These are phyloP conservation scores for Closterium sp. DNA, from an alignment of 139 green algal genomes.

Conservation along the genomic window DNA sequence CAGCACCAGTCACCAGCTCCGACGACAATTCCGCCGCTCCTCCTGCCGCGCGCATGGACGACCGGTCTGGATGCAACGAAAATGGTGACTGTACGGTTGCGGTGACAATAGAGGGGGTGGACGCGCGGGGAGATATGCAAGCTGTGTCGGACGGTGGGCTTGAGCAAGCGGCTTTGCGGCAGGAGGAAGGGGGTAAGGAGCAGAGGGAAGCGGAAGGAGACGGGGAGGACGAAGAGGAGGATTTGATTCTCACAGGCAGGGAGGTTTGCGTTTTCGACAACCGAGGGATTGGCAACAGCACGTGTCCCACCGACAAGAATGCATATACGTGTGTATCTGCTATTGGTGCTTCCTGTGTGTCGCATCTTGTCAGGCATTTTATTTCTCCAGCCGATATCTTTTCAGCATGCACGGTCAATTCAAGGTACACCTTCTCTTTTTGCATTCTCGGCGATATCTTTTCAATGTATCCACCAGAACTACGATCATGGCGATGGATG, in stretches of 20 bases:
- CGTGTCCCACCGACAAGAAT: conserved; percentile 9
- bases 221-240: conserved; percentile 6
- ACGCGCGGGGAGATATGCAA: neutral
- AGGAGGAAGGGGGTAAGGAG: neutral
- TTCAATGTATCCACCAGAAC: too few species aligned
- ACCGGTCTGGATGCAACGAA: neutral
- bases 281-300: conserved; percentile 23
- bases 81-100: neutral
- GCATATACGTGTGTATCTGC: neutral
- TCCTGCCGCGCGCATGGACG: neutral
- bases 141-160: neutral
- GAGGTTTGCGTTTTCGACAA: conserved; percentile 30
- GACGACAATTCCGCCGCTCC: neutral
- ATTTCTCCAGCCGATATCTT: too few species aligned
- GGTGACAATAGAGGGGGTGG: neutral
- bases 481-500: too few species aligned
- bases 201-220: neutral
- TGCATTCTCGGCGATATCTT: too few species aligned
- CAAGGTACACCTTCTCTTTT: too few species aligned
- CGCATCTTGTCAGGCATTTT: too few species aligned
- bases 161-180: neutral
- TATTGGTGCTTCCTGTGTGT: neutral
- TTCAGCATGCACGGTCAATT: too few species aligned
- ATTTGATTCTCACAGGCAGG: neutral
- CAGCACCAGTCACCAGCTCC: neutral